phyloP scores from a whole-genome alignment of 2,329 filamentous ascomycete species.

The Sarocladium kiliense region DNA sequence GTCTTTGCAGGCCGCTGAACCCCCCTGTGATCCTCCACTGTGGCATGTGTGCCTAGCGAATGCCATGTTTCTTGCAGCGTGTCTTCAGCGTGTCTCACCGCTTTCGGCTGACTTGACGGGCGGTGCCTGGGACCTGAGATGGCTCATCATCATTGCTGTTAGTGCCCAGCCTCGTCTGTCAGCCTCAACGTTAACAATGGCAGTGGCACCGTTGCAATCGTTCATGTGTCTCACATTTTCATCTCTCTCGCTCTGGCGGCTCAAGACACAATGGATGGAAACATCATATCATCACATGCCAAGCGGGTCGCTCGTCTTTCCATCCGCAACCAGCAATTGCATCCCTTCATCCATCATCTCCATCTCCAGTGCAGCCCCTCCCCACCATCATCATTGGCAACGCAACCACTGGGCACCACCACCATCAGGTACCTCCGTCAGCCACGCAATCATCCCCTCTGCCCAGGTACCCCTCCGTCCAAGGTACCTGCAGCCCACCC shows the following conservation, averaged over 20 bases:
- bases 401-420: not conserved
- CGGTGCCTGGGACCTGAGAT: not conserved
- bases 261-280: too few relatives aligned
- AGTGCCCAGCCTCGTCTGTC: not conserved
- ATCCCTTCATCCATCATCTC: not conserved
- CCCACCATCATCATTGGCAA: not conserved
- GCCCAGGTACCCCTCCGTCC: not conserved
- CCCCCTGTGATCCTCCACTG: too few relatives aligned
- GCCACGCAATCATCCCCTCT: not conserved
- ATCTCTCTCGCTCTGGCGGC: too few relatives aligned
- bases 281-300: not conserved
- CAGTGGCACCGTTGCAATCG: not conserved
- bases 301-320: not conserved
- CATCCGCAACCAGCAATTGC: not conserved
- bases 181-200: not conserved
- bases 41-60: too few relatives aligned
- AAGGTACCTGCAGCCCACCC: not conserved
- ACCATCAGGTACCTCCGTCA: not conserved
- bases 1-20: too few relatives aligned
- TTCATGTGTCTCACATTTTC: too few relatives aligned
- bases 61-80: too few relatives aligned
- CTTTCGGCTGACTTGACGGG: not conserved
- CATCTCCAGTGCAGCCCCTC: not conserved
- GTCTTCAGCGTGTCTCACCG: slow-evolving; percentile 3
- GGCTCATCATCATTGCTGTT: not conserved